Evolutionary conservation across 345 rosid genomes (phyloP).

Genomic region (Corchorus olitorius): DNA sequence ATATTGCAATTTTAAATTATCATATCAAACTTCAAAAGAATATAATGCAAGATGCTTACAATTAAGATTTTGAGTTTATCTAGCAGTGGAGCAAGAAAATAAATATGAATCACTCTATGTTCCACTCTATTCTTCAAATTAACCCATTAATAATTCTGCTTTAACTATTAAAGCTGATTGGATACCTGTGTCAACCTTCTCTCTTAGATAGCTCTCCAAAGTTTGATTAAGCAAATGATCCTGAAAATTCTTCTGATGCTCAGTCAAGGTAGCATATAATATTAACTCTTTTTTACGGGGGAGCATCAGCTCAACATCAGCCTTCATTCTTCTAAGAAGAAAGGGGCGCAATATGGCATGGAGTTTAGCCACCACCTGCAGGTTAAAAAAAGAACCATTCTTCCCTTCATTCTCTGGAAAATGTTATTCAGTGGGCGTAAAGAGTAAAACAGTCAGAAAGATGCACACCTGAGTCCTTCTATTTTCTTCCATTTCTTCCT

Average conservation of each 20-base stretch:
- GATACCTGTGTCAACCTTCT: conserved; percentile 51
- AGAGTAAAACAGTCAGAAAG: conserved; percentile 17
- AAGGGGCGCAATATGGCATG: conserved; percentile 94
- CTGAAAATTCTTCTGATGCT: conserved; percentile 81
- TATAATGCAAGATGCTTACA: conserved; percentile 11
- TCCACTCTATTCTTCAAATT: not conserved
- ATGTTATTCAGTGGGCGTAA: not conserved
- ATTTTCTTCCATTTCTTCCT: conserved; percentile 81
- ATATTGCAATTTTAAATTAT: conserved; percentile 11
- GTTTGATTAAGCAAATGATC: conserved; percentile 80
- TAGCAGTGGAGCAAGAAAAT: not conserved
- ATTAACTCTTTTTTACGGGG: conserved; percentile 95
- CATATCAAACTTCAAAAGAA: not conserved
- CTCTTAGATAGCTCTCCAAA: conserved; percentile 58
- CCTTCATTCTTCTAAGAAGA: conserved; percentile 90
- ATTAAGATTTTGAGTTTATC: conserved; percentile 2
- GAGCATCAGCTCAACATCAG: conserved; percentile 89
- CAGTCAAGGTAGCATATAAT: conserved; percentile 84
- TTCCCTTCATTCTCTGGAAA: not conserved
- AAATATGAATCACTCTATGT: not conserved
- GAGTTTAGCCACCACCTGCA: conserved; percentile 88
- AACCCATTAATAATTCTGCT: not conserved
- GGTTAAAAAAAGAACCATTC: conserved; percentile 18
- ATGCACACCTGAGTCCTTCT: conserved; percentile 68
- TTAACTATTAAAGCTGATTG: not conserved